Base-by-base conservation (phyloP, 2,329 filamentous ascomycete species). In the Aureobasidium pullulans region DNA sequence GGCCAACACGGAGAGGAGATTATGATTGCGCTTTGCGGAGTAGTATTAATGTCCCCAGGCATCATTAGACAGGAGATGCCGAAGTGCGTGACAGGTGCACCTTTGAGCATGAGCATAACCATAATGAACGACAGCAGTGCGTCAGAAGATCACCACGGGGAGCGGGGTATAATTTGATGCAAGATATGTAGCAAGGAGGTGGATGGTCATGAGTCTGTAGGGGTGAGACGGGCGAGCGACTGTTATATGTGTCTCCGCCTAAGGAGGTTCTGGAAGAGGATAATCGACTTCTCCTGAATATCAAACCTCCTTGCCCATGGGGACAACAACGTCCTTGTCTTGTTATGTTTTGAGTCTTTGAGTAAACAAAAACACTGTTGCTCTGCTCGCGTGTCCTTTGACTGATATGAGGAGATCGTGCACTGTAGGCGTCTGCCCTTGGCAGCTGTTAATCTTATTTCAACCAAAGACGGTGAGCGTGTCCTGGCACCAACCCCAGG, bases 381-480 rank as follows among this genome's bases (percentile, higher is more conserved):
- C 32, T 39, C 16, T 44, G 42, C 54, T 47, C 42, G 40, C 52
- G 52, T 57, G 40, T 57, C 42, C 13, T 43, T 52, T 40, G 36
- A 40, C 49, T 52, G 49, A 29, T 40, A 54, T 54, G 37, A 57
- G 39, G 42, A 57, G 40, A 57, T 54, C 28, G 50, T 54, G 37
- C 37, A 29, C 52, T 37, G 52, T 48, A 48, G 43, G 34, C 54
- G 19, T 44, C 54, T 57, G 15, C 32, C 42, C 54, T 57, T 57
- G 43, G 54, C 43, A 11, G 19, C 11, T 47, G 19, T 16, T 48
- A 48, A 57, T 57, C 32, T 56, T 37, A 56, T 29, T 46, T 56
- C 50, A 56, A 46, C 52, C 52, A 56, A 56, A 46, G 40, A 56
- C 52, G 52, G 52, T 56, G 52, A 56, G 40, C 29, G 31, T 46